Percentiles rank a stretch among this genome's conserved stretches.
phyloP scores from a whole-genome alignment of 2,329 filamentous ascomycete genomes.

The Neonectria hederae region DNA sequence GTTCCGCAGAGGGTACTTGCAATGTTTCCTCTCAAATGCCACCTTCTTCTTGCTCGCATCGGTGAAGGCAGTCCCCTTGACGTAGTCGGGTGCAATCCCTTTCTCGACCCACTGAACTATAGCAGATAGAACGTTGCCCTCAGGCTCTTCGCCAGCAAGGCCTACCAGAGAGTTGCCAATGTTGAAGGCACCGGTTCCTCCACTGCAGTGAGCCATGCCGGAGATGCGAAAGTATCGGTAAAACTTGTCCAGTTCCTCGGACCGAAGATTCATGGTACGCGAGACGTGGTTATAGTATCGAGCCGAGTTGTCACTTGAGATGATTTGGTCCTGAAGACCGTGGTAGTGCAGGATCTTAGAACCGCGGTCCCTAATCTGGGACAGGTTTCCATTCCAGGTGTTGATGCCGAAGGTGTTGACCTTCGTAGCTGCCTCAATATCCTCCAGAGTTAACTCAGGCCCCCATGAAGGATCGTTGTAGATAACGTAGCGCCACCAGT shows the following conservation, averaged over 20 bases:
- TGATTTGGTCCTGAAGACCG: slow-evolving; percentile 52
- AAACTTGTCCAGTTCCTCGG: slow-evolving; percentile 53
- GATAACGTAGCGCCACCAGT: slow-evolving; percentile 25
- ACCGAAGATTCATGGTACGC: slow-evolving; percentile 41
- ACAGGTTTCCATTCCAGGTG: slow-evolving; percentile 49
- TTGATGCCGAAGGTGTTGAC: slow-evolving; percentile 40
- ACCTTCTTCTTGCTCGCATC: slow-evolving; percentile 39
- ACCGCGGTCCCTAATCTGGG: slow-evolving; percentile 49
- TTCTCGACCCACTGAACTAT: slow-evolving; percentile 59
- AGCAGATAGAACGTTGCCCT: slow-evolving; percentile 56
- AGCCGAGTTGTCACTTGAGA: slow-evolving; percentile 46
- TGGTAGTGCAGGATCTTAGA: slow-evolving; percentile 58
- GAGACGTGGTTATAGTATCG: slow-evolving; percentile 36
- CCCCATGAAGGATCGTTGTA: slow-evolving; percentile 25
- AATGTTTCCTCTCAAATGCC: slow-evolving; percentile 47
- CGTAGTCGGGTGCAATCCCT: slow-evolving; percentile 51
- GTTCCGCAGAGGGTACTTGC: slow-evolving; percentile 48
- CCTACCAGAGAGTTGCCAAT: slow-evolving; percentile 40
- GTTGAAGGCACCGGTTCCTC: slow-evolving; percentile 54
- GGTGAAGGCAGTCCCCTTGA: slow-evolving; percentile 47
- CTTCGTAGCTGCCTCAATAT: slow-evolving; percentile 45
- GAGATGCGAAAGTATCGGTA: slow-evolving; percentile 63
- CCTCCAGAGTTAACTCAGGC: slow-evolving; percentile 42
- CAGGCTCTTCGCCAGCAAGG: slow-evolving; percentile 41
- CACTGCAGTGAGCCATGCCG: slow-evolving; percentile 58